These are phyloP conservation scores for Dictyostelium capitatum DNA, from an alignment of 78 protist species.

Conservation along the genomic window DNA sequence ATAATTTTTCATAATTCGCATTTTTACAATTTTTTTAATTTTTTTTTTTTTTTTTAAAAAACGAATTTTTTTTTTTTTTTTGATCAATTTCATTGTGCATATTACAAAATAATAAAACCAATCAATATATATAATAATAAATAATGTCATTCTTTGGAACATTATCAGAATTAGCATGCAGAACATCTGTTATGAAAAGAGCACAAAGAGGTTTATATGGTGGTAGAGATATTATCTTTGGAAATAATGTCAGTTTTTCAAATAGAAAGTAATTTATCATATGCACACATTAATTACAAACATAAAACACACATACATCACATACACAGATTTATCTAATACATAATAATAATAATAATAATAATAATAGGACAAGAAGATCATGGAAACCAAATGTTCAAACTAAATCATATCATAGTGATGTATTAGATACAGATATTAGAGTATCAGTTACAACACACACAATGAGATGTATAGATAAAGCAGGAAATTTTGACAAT, in stretches of 20 bases:
- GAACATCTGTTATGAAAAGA: constrained; percentile 39
- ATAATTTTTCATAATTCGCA: too few species aligned
- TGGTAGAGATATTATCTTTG: constrained; percentile 48
- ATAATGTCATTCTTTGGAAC: constrained; percentile 2
- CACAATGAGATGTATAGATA: constrained; percentile 71
- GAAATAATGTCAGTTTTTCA: constrained; percentile 53
- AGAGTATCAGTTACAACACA: constrained; percentile 56
- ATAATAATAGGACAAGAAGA: constrained; percentile 62
- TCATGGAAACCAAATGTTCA: constrained; percentile 77
- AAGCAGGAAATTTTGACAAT: constrained; percentile 72
- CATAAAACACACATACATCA: neutral
- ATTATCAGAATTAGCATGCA: neutral
- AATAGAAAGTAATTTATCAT: constrained; percentile 47
- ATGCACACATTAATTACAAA: neutral
- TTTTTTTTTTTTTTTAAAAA: neutral
- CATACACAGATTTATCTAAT: neutral
- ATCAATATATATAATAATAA: neutral
- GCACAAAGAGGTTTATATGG: constrained; percentile 76
- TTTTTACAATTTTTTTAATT: neutral
- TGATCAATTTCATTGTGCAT: neutral
- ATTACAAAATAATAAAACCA: neutral
- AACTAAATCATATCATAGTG: constrained; percentile 62
- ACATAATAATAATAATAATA: neutral
- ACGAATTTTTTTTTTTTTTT: constrained; percentile 11
- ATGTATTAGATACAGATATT: constrained; percentile 48